Evolutionary conservation across 2,329 filamentous ascomycete genomes (phyloP), one percentile per base, ranked within the genome.

Genomic region (Fusarium mexicanum): DNA sequence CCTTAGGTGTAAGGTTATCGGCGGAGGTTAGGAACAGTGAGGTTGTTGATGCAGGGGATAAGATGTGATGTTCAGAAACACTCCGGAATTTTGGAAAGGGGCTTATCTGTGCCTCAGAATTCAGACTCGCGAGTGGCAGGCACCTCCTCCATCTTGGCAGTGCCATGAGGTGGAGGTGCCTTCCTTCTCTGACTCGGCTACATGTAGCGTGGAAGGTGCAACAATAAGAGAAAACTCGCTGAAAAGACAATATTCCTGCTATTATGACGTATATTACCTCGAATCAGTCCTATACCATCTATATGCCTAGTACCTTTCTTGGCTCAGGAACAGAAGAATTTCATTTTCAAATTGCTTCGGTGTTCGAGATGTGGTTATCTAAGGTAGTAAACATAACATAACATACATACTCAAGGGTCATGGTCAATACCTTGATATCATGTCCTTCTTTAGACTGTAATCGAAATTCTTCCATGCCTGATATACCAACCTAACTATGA

Each of bases 201-300:
- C n/a, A 38, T 53, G 33, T 43, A 18, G 18, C 17, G n/a, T 48
- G 57, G 48, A 66, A 71, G 68, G 71, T 67, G 40, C 31, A 37
- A 60, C 71, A 48, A 7, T 58, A 37, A 35, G 31, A 41, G n/a
- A 51, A 44, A 26, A 53, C 31, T 57, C 38, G 38, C 38, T 57
- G 22, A 35, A 29, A 26, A 14, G 20, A 17, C 35, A 24, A 33
- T n/a, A n/a, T 31, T n/a, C 26, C 37, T 41, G 35, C 16, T 24
- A 37, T 37, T 16, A 37, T 53, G 31, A 26, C 31, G 31, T 16
- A 51, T 12, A 18, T 24, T 24, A 26, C n/a, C n/a, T 37, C 20
- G n/a, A 8, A 8, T n/a, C 35, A 29, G 37, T 38, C 18, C 51
- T 29, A 26, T 22, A 26, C 14, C 20, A 26, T 38, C 20, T 35